phyloP scores from a whole-genome alignment of 768 basidiomycete species.

The Kondoa malvinella region DNA sequence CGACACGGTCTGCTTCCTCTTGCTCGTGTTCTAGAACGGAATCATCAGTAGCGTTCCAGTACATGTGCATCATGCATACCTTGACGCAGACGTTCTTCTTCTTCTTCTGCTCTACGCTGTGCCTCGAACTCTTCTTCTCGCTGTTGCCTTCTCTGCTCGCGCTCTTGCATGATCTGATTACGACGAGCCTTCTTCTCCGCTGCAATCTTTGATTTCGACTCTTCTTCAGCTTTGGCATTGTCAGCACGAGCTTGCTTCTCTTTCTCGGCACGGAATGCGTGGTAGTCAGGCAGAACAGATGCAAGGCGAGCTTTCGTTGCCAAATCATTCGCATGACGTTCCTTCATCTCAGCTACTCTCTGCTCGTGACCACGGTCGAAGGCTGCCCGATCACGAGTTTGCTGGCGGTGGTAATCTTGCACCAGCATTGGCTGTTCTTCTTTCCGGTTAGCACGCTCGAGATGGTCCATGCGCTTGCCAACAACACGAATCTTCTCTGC shows the following conservation, averaged over 20 bases:
- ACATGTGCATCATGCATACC: background rate
- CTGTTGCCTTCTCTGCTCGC: constrained; percentile 25
- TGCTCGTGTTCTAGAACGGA: background rate
- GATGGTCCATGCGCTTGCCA: constrained; percentile 78
- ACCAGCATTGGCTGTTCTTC: constrained; percentile 73
- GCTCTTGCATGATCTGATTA: constrained; percentile 26
- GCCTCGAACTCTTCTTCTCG: constrained; percentile 27
- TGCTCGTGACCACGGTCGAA: constrained; percentile 48
- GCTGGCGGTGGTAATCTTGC: constrained; percentile 72
- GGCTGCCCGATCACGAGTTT: constrained; percentile 52
- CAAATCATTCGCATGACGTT: constrained; percentile 49
- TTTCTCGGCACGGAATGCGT: constrained; percentile 44
- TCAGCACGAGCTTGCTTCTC: constrained; percentile 36
- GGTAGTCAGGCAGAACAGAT: constrained; percentile 57
- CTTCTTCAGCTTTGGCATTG: constrained; percentile 29
- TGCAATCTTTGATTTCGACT: constrained; percentile 25
- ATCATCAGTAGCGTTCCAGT: background rate
- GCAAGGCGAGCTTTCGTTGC: constrained; percentile 56
- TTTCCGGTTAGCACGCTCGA: constrained; percentile 85
- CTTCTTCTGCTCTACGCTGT: constrained; percentile 29
- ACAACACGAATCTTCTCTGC: constrained; percentile 63
- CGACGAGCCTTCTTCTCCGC: constrained; percentile 39
- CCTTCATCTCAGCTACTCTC: constrained; percentile 42
- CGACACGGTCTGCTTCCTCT: constrained; percentile 19
- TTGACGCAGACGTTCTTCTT: constrained; percentile 6